Evolutionary conservation across 2,329 filamentous ascomycete species (phyloP).

Genomic region (Blastomyces emzantsi): DNA sequence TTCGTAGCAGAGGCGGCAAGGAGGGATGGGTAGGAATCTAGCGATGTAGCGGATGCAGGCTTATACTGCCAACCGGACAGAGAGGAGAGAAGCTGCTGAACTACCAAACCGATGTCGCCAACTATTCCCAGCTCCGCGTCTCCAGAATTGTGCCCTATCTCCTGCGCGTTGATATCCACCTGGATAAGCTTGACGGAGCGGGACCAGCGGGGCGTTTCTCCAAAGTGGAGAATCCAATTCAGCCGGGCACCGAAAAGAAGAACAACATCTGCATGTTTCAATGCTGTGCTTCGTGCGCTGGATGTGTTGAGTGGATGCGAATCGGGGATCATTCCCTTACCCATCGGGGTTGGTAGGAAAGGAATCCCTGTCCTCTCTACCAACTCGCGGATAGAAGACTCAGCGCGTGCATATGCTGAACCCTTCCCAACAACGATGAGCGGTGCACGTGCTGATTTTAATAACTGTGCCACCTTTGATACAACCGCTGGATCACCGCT

Average conservation of each 20-base stretch:
- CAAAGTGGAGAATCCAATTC: conserved; percentile 53
- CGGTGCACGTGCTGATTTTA: conserved; percentile 43
- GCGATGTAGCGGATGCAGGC: conserved; percentile 25
- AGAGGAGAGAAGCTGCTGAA: conserved; percentile 37
- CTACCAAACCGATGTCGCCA: conserved; percentile 44
- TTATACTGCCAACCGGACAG: conserved; percentile 41
- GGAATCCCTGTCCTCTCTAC: conserved; percentile 43
- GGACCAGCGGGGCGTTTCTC: conserved; percentile 47
- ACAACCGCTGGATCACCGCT: conserved; percentile 39
- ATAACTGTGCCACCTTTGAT: conserved; percentile 34
- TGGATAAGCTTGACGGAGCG: conserved; percentile 45
- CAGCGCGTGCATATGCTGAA: conserved; percentile 46
- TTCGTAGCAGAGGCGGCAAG: conserved; percentile 30
- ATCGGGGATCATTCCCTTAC: conserved; percentile 49
- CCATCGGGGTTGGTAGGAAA: conserved; percentile 52
- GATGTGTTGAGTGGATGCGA: conserved; percentile 46
- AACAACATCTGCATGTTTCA: conserved; percentile 48
- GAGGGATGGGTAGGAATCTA: conserved; percentile 21
- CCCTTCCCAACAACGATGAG: conserved; percentile 49
- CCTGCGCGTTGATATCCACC: conserved; percentile 46
- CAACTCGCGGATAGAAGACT: conserved; percentile 37
- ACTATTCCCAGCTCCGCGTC: conserved; percentile 42
- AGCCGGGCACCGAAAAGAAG: conserved; percentile 47
- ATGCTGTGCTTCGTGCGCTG: conserved; percentile 45
- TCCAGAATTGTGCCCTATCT: conserved; percentile 45